These are phyloP conservation scores for Citrullus amarus DNA, from an alignment of 306 rosid species.

Conservation along the genomic window DNA sequence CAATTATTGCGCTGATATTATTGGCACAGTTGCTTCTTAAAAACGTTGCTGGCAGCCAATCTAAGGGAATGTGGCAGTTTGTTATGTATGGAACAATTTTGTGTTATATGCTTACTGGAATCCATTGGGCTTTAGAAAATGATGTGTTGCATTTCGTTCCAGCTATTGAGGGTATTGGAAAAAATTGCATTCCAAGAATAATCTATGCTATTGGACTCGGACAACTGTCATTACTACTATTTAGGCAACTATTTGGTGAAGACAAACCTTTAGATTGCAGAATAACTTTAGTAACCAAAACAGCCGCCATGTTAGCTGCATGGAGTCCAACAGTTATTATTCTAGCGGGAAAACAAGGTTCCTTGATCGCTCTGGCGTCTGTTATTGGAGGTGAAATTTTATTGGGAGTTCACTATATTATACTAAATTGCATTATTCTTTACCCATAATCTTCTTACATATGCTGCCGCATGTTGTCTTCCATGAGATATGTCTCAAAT, in stretches of 20 bases:
- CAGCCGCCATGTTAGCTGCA: conserved; percentile 51
- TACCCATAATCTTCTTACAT: background rate
- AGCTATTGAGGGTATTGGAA: conserved; percentile 36
- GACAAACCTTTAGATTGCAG: conserved; percentile 24
- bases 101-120: conserved; percentile 50
- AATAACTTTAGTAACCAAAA: conserved; percentile 32
- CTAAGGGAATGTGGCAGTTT: conserved; percentile 41
- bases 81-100: conserved; percentile 38
- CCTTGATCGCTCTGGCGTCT: conserved; percentile 60
- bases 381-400: conserved; percentile 54
- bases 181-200: conserved; percentile 50
- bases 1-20: conserved; percentile 42
- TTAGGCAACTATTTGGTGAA: conserved; percentile 24
- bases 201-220: conserved; percentile 59
- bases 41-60: conserved; percentile 23
- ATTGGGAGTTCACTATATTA: background rate
- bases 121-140: conserved; percentile 56
- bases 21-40: conserved; percentile 57
- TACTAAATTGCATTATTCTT: background rate
- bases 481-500: background rate
- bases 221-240: conserved; percentile 48
- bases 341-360: conserved; percentile 87
- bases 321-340: conserved; percentile 75
- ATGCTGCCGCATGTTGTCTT: background rate
- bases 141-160: conserved; percentile 21